Conservation (phyloP, 2,329 filamentous ascomycete species). For the Clonostachys chloroleuca region DNA sequence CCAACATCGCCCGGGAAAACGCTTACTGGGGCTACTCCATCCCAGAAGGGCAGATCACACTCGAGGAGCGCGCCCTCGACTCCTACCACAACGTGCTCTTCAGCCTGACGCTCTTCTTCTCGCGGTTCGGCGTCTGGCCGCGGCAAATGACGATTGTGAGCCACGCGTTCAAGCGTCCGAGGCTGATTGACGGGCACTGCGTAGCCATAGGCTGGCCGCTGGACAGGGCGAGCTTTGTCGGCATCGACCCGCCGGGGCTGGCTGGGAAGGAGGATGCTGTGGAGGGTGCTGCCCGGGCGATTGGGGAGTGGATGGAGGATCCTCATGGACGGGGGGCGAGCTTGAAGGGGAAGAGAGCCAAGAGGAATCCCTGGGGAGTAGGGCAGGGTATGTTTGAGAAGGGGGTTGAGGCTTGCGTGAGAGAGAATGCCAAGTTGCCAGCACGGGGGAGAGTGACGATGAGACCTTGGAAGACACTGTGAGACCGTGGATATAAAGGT, state of each 20-base stretch:
- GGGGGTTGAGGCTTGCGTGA: conserved; percentile 12
- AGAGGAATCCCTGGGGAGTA: conserved; percentile 43
- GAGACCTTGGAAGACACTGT: conserved; percentile 32
- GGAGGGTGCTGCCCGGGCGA: conserved; percentile 33
- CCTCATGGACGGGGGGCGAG: conserved; percentile 42
- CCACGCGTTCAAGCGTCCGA: conserved; percentile 62
- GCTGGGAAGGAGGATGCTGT: conserved; percentile 29
- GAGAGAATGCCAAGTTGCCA: conserved; percentile 27
- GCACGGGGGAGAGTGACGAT: conserved; percentile 21
- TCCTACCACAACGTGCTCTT: conserved; percentile 84
- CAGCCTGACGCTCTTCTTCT: conserved; percentile 52
- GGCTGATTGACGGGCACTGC: conserved; percentile 62
- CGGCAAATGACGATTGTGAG: conserved; percentile 57
- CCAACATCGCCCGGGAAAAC: conserved; percentile 43
- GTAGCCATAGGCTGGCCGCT: conserved; percentile 52
- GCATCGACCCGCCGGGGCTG: conserved; percentile 58
- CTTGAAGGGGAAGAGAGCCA: conserved; percentile 40
- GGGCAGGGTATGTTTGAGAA: conserved; percentile 38
- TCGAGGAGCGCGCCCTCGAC: conserved; percentile 74
- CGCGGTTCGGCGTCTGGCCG: conserved; percentile 45
- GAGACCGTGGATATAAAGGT: conserved; percentile 30
- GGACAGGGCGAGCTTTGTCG: conserved; percentile 45
- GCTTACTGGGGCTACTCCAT: conserved; percentile 32
- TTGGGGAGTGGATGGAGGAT: conserved; percentile 45
- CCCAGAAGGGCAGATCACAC: conserved; percentile 29